Evolutionary conservation across 2,329 filamentous ascomycete species (phyloP).

Genomic region (Colletotrichum tamarilloi): DNA sequence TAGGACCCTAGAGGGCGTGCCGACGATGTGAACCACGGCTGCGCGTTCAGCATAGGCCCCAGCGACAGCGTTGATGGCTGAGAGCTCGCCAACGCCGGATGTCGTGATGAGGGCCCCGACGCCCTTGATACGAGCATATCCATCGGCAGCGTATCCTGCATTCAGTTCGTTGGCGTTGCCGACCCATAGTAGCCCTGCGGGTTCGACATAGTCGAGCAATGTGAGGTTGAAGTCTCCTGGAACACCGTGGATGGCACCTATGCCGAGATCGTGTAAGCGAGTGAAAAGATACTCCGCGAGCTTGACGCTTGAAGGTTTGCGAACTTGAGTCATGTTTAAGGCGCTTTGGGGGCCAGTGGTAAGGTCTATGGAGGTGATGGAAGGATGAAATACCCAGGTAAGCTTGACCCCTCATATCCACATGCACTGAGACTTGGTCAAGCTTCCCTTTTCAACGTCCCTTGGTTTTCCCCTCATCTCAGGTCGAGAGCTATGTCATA

Average conservation of each 20-base stretch:
- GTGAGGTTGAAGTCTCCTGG: slow-evolving; percentile 55
- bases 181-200: slow-evolving; percentile 53
- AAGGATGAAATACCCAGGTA: neutral
- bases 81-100: slow-evolving; percentile 69
- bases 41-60: slow-evolving; percentile 68
- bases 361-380: neutral
- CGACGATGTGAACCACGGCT: slow-evolving; percentile 68
- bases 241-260: slow-evolving; percentile 65
- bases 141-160: slow-evolving; percentile 67
- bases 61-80: slow-evolving; percentile 68
- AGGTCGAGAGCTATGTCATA: neutral
- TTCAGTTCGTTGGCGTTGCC: slow-evolving; percentile 70
- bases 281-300: slow-evolving; percentile 72
- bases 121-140: slow-evolving; percentile 66
- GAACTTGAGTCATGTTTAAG: neutral
- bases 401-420: neutral
- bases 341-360: neutral
- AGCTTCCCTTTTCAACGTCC: neutral
- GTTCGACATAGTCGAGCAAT: slow-evolving; percentile 50
- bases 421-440: neutral
- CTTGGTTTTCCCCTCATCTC: slow-evolving; percentile 2
- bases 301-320: slow-evolving; percentile 42
- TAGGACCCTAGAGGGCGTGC: slow-evolving; percentile 56
- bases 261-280: slow-evolving; percentile 67
- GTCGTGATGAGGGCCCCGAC: slow-evolving; percentile 65